phyloP scores from a whole-genome alignment of 2,329 filamentous ascomycete species.

The Neofusicoccum sp. region DNA sequence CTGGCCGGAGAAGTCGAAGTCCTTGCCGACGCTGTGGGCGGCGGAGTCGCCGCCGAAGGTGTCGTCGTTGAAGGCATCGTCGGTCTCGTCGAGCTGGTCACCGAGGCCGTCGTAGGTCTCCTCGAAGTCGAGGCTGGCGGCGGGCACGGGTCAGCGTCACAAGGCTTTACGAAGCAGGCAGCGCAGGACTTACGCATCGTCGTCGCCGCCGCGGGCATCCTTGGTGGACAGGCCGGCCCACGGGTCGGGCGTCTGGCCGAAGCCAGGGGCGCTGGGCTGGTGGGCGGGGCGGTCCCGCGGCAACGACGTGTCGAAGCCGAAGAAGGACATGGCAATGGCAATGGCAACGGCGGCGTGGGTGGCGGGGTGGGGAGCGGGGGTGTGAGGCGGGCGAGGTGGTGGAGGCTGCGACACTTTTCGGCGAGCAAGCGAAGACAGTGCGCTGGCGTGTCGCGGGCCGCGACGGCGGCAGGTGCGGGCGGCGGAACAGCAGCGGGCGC shows the following conservation, averaged over 20 bases:
- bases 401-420: conserved; percentile 13
- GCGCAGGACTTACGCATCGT: conserved; percentile 54
- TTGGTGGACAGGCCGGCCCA: conserved; percentile 75
- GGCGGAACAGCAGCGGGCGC: background rate
- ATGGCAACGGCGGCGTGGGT: too few species aligned
- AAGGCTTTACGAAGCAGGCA: conserved; percentile 32
- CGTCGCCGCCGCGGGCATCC: conserved; percentile 52
- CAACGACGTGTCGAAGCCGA: conserved; percentile 75
- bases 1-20: conserved; percentile 95
- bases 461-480: conserved; percentile 35
- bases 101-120: conserved; percentile 96
- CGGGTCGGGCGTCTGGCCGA: conserved; percentile 79
- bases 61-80: conserved; percentile 95
- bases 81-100: conserved; percentile 83
- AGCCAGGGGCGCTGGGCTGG: conserved; percentile 69
- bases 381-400: background rate
- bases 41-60: conserved; percentile 66
- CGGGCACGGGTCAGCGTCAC: conserved; percentile 37
- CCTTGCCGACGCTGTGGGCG: conserved; percentile 68
- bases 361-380: conserved; percentile 20
- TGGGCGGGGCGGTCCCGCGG: conserved; percentile 60
- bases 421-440: conserved; percentile 23
- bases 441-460: conserved; percentile 7
- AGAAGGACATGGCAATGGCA: conserved; percentile 73
- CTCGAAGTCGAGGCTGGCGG: conserved; percentile 77